Percentiles rank a stretch among this genome's conserved stretches.
Evolutionary conservation across 2,329 filamentous ascomycete genomes (phyloP).

Genomic region (Colletotrichum lupini): DNA sequence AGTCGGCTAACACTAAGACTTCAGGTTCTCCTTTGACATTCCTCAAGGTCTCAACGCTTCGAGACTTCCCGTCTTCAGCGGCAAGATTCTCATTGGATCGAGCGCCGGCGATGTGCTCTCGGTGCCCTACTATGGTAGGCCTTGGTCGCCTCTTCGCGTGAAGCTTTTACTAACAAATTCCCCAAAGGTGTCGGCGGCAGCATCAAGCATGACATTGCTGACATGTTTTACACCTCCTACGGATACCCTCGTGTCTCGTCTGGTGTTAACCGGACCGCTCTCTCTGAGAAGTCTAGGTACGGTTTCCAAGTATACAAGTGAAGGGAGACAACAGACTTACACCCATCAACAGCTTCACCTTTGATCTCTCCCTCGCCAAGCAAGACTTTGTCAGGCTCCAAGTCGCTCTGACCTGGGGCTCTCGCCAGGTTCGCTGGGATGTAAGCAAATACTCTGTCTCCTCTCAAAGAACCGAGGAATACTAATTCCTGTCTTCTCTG

Average conservation of each 20-base stretch:
- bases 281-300: constrained; percentile 24
- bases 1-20: constrained; percentile 11
- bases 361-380: constrained; percentile 38
- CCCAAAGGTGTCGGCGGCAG: constrained; percentile 20
- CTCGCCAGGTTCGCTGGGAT: constrained; percentile 44
- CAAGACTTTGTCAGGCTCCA: constrained; percentile 43
- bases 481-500: background rate
- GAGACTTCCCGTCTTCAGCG: constrained; percentile 47
- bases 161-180: background rate
- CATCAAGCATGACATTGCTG: constrained; percentile 25
- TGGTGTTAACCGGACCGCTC: constrained; percentile 13
- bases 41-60: constrained; percentile 42
- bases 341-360: constrained; percentile 29
- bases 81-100: constrained; percentile 46
- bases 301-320: background rate
- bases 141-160: no score
- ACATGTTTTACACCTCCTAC: constrained; percentile 23
- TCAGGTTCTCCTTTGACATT: constrained; percentile 46
- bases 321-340: background rate
- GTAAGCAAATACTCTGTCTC: background rate
- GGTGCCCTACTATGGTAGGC: constrained; percentile 45
- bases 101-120: constrained; percentile 46
- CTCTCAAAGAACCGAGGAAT: background rate
- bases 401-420: constrained; percentile 39
- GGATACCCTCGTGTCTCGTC: constrained; percentile 25